Conservation (phyloP, 2,329 filamentous ascomycete genomes). For the Onygena corvina region DNA sequence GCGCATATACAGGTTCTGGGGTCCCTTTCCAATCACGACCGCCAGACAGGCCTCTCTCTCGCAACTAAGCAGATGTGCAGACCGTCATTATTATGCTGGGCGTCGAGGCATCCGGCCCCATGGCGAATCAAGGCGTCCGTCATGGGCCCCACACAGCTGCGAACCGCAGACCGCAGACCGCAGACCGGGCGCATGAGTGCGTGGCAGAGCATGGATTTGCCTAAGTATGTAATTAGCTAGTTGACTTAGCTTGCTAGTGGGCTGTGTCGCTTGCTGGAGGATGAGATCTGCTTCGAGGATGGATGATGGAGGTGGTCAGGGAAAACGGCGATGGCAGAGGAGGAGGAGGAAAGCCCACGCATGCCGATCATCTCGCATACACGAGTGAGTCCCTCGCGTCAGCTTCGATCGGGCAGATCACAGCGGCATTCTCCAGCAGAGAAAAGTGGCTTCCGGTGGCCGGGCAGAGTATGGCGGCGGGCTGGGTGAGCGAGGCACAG, state of each 20-base stretch:
- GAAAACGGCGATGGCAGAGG: background rate
- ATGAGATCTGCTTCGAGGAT: conserved; percentile 1
- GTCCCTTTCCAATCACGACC: conserved; percentile 1
- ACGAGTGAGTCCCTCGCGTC: too few species aligned
- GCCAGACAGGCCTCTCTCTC: background rate
- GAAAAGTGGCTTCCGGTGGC: too few species aligned
- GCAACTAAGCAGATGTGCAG: conserved; percentile 1
- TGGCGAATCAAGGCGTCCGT: background rate
- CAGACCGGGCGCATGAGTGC: conserved; percentile 5
- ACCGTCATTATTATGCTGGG: background rate
- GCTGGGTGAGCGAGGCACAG: too few species aligned
- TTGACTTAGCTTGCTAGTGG: background rate
- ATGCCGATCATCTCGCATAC: background rate
- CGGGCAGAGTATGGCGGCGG: too few species aligned
- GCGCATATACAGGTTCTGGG: background rate
- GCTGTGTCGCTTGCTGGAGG: conserved; percentile 4
- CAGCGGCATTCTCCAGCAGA: too few species aligned
- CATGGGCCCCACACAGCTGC: too few species aligned
- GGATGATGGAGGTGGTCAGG: background rate
- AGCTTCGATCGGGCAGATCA: too few species aligned
- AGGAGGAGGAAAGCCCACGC: background rate
- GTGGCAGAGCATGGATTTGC: conserved; percentile 7
- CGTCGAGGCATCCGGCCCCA: conserved; percentile 2
- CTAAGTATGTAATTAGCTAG: too few species aligned
- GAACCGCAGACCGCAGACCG: too few species aligned